Percentiles rank a stretch among this genome's conserved stretches.
phyloP scores from a whole-genome alignment of 1,284 basidiomycete species.

The Naganishia albida region DNA sequence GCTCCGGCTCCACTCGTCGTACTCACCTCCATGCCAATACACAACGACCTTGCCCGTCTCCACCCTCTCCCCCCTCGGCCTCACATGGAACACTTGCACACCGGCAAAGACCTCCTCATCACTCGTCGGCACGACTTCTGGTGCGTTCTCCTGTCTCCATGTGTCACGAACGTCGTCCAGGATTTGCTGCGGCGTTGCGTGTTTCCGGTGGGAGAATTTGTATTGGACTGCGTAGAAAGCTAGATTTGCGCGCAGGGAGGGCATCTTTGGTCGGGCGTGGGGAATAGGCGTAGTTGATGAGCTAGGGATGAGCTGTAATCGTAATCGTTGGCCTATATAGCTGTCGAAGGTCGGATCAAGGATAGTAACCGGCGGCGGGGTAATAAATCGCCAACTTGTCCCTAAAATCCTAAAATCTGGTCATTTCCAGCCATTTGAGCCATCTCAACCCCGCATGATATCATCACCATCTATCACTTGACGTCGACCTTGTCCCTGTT shows the following conservation, averaged over 20 bases:
- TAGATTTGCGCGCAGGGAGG: slow-evolving; percentile 6
- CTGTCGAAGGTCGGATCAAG: too few species aligned
- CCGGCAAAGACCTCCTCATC: slow-evolving; percentile 7
- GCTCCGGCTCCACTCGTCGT: neutral
- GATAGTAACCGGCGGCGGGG: too few species aligned
- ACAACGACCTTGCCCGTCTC: slow-evolving; percentile 26
- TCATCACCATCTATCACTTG: too few species aligned
- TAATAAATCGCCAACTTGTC: too few species aligned
- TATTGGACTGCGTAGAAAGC: neutral
- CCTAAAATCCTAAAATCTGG: too few species aligned
- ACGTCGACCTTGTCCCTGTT: too few species aligned
- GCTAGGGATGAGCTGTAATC: too few species aligned
- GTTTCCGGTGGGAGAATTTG: slow-evolving; percentile 4
- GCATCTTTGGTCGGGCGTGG: neutral
- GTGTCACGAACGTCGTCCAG: slow-evolving; percentile 9
- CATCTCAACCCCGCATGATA: too few species aligned
- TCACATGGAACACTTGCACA: slow-evolving; percentile 25
- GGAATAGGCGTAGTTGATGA: too few species aligned
- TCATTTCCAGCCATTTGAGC: too few species aligned
- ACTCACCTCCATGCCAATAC: slow-evolving; percentile 29
- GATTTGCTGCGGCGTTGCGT: slow-evolving; percentile 1
- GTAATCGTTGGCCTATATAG: too few species aligned
- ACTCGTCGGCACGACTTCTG: slow-evolving; percentile 14
- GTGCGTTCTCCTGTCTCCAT: neutral
- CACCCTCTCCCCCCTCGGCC: neutral